Base-by-base conservation (phyloP, 1,139 yeast species). In the Taphrina sp. region DNA sequence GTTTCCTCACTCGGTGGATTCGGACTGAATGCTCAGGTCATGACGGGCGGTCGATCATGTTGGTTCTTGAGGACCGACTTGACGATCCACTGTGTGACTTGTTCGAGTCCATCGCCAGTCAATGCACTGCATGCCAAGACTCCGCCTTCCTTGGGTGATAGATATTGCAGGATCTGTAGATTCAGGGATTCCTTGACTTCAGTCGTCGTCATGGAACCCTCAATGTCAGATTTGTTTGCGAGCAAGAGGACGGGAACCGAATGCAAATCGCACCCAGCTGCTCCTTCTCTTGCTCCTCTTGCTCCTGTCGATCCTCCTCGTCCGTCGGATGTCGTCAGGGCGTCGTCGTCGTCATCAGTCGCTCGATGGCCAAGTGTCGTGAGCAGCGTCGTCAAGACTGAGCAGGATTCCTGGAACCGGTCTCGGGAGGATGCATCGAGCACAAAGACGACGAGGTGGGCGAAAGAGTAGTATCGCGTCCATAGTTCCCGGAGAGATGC, bases 201-300 rank as follows among this genome's bases (percentile, higher is more conserved):
- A 72, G 80, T 79, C 63, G 83, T 81, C 65, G 82, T 96, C 72
- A 90, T 74, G 63, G 88, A 85, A 53, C 83, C 89, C 45, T 87
- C 89, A 58, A 85, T 74, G 70, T 92, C 98, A 72, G 89, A 96
- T 69, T 92, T 92, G 69, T 92, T 92, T 7, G 96, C 97, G 67
- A 92, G 75, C 96, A 92, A 89, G 55, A 92, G 73, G 5, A 92
- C 81, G 0, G 97, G 98, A 12, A 89, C 84, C 42, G 92, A 90
- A n/a, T n/a, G n/a, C n/a, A n/a, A n/a, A n/a, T n/a, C n/a, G n/a
- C n/a, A n/a, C n/a, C n/a, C n/a, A n/a, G n/a, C n/a, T n/a, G n/a
- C n/a, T 60, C 81, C 85, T 19, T n/a, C 14, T 29, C 36, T 17
- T 12, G 26, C 31, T 7, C n/a, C 43, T 5, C 28, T n/a, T 24